Evolutionary conservation across 2,329 filamentous ascomycete genomes (phyloP), one percentile per base, ranked within the genome.

Genomic region (Exserohilum turcica): DNA sequence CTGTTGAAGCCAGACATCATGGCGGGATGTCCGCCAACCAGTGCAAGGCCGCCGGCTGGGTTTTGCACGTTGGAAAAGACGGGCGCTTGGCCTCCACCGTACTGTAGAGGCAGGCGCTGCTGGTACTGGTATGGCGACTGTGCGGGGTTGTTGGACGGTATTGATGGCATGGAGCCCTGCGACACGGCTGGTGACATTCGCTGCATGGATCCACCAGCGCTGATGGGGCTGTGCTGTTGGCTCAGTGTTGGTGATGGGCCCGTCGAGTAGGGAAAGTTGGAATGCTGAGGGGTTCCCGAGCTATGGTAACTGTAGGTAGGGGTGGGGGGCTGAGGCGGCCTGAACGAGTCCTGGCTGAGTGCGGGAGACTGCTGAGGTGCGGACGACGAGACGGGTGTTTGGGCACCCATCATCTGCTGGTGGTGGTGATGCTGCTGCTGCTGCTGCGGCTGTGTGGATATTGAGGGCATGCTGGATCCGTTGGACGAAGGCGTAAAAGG

Each of bases 1-100:
- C 78, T 86, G 74, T 85, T 86, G 73, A 84, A 86, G 5, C 72
- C 79, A 5, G 79, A 75, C 64, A 85, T 80, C 75, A 90, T 82
- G 2, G 78, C 78, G 5, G 79, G 76, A 35, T 80, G 81, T 72
- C 84, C 77, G 19, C 86, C 84, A 29, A 93, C 84, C 56, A 94
- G 78, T 6, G 88, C 82, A 79, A 94, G 86, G 55, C 88, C 88
- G 5, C 82, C 82, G 47, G 84, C 85, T 0, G 90, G 90, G 55
- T 87, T 90, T 65, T 87, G 84, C 21, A 94, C 82, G 67, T 93
- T 94, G 13, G 89, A 88, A 79, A 93, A 85, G 24, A 93, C 86
- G 1, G 87, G 82, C 3, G 89, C 79, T 3, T 81, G 81, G 12
- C 64, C 63, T 64, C 87, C 84, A 5, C 61, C 36, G 71, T 79